Evolutionary conservation across 2,329 filamentous ascomycete genomes (phyloP).

Genomic region (Aspergillus bombycis): DNA sequence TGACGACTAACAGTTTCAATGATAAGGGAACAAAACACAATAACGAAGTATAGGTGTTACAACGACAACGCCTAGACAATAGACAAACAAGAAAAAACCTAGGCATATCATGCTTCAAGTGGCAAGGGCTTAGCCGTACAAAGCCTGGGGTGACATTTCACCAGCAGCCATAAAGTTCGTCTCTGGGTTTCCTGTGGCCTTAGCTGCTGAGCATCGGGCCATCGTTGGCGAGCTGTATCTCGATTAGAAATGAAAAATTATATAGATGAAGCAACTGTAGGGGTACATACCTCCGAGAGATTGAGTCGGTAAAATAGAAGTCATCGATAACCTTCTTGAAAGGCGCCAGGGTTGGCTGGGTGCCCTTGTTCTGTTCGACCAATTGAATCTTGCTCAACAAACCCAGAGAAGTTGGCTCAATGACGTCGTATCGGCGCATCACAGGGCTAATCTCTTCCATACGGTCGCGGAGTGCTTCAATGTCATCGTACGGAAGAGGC

Average conservation of each 20-base stretch:
- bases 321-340: slow-evolving; percentile 88
- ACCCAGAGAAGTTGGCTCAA: slow-evolving; percentile 76
- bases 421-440: slow-evolving; percentile 84
- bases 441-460: slow-evolving; percentile 95
- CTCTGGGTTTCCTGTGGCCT: slow-evolving; percentile 76
- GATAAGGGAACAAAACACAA: slow-evolving; percentile 17
- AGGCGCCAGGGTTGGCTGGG: slow-evolving; percentile 69
- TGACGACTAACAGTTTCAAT: slow-evolving; percentile 18
- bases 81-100: slow-evolving; percentile 27
- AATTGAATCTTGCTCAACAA: slow-evolving; percentile 89
- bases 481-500: slow-evolving; percentile 89
- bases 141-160: slow-evolving; percentile 47
- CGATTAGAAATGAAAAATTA: slow-evolving; percentile 17
- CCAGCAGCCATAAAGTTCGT: slow-evolving; percentile 80
- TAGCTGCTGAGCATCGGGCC: slow-evolving; percentile 94
- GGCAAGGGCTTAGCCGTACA: slow-evolving; percentile 38
- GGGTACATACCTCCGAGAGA: slow-evolving; percentile 81
- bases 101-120: slow-evolving; percentile 14
- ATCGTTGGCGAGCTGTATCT: slow-evolving; percentile 84
- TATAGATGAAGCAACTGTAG: background rate
- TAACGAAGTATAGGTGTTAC: slow-evolving; percentile 35
- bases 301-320: slow-evolving; percentile 98
- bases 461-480: slow-evolving; percentile 84
- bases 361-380: slow-evolving; percentile 93
- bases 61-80: slow-evolving; percentile 41